Conservation (phyloP, 2,329 filamentous ascomycete species). For the Colletotrichum falcatum region DNA sequence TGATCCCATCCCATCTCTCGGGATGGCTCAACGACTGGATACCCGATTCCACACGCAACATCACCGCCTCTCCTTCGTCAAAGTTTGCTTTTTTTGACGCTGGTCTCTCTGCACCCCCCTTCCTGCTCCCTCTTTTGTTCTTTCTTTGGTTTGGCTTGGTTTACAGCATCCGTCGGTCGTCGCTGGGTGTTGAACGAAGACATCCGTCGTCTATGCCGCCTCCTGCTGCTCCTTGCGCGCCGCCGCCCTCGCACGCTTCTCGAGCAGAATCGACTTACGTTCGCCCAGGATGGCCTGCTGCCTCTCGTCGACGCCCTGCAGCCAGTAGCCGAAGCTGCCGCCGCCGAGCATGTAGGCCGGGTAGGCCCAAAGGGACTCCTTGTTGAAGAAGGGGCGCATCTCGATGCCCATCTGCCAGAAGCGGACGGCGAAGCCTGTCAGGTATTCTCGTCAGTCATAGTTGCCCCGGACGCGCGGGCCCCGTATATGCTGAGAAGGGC, state of each 20-base stretch:
- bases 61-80: background rate
- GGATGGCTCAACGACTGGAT: background rate
- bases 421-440: slow-evolving; percentile 85
- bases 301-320: slow-evolving; percentile 87
- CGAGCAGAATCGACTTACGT: slow-evolving; percentile 83
- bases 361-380: slow-evolving; percentile 88
- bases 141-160: background rate
- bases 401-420: slow-evolving; percentile 98
- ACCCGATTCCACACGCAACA: background rate
- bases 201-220: slow-evolving; percentile 39
- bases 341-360: slow-evolving; percentile 88
- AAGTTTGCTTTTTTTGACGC: background rate
- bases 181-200: background rate
- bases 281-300: slow-evolving; percentile 83
- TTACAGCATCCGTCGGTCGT: background rate
- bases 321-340: slow-evolving; percentile 96
- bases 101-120: background rate
- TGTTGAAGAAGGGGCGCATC: slow-evolving; percentile 94
- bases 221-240: slow-evolving; percentile 51
- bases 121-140: no score
- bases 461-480: background rate
- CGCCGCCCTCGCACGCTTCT: slow-evolving; percentile 84
- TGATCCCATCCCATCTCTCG: background rate
- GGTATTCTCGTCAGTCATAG: background rate
- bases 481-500: slow-evolving; percentile 28